phyloP scores from a whole-genome alignment of 257 asterid genomes.

The Knoxia roxburghii region DNA sequence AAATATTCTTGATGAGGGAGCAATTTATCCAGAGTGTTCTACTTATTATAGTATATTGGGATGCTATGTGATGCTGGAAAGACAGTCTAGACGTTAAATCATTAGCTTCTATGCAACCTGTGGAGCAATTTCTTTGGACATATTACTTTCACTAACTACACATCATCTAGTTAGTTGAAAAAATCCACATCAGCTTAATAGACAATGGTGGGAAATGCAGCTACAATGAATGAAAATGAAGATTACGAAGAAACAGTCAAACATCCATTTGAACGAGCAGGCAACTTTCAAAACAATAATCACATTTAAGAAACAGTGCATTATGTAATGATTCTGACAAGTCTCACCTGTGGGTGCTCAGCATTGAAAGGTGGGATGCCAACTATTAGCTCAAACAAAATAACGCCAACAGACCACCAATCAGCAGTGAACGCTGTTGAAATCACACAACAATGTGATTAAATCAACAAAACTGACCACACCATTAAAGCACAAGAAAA shows the following conservation, averaged over 20 bases:
- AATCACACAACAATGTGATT: conserved; percentile 4
- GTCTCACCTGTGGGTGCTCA: conserved; percentile 90
- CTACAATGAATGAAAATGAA: not conserved
- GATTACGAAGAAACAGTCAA: not conserved
- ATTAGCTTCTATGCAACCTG: no score
- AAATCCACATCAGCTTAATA: not conserved
- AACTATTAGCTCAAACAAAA: conserved; percentile 88
- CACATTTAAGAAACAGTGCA: conserved; percentile 6
- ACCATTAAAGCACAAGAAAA: not conserved
- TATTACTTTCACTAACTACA: no score
- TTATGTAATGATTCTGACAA: conserved; percentile 9
- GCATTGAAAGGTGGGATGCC: conserved; percentile 99
- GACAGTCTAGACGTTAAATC: not conserved
- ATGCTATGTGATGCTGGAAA: not conserved
- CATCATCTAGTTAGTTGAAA: no score
- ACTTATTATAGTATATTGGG: not conserved
- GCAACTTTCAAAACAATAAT: conserved; percentile 8
- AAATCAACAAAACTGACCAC: conserved; percentile 7
- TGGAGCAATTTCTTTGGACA: no score
- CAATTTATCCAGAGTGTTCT: not conserved
- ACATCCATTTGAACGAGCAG: not conserved
- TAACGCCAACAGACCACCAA: conserved; percentile 99
- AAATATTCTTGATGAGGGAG: not conserved
- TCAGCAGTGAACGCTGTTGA: conserved; percentile 83
- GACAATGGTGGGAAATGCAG: not conserved